Evolutionary conservation across 2,329 filamentous ascomycete genomes (phyloP).

Genomic region (Fusarium euwallaceae): DNA sequence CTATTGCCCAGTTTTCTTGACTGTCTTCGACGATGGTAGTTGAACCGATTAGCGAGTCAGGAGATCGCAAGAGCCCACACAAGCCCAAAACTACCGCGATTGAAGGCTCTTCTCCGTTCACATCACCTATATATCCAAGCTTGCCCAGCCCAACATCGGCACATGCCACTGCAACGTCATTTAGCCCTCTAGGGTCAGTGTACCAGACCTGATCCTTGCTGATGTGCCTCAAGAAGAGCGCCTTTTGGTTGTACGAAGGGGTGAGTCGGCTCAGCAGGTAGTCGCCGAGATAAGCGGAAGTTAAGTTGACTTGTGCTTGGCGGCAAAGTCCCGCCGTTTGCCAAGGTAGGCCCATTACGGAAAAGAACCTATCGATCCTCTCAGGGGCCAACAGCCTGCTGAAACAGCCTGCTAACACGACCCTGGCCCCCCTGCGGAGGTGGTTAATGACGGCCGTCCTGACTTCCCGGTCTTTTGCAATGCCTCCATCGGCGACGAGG

Average conservation of each 20-base stretch:
- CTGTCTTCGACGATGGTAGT: too few relatives aligned
- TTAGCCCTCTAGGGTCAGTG: neutral
- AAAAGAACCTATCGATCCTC: slow-evolving; percentile 22
- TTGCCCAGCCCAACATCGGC: slow-evolving; percentile 9
- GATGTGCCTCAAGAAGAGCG: neutral
- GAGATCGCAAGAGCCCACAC: slow-evolving; percentile 16
- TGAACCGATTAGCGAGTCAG: too few relatives aligned
- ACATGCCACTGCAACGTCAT: slow-evolving; percentile 20
- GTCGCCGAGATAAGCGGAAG: neutral
- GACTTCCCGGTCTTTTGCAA: slow-evolving; percentile 6
- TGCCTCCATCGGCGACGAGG: slow-evolving; percentile 10
- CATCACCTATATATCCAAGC: slow-evolving; percentile 28
- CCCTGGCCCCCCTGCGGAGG: slow-evolving; percentile 17
- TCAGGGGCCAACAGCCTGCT: neutral
- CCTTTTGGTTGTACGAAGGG: slow-evolving; percentile 13
- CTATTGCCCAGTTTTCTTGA: too few relatives aligned
- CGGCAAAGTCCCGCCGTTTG: slow-evolving; percentile 3
- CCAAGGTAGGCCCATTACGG: slow-evolving; percentile 25
- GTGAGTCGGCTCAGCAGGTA: neutral
- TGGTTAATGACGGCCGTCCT: slow-evolving; percentile 14
- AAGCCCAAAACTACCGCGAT: slow-evolving; percentile 10
- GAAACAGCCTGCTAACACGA: slow-evolving; percentile 15
- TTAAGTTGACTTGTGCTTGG: neutral
- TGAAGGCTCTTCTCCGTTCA: slow-evolving; percentile 5
- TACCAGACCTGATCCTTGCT: slow-evolving; percentile 15